A percentile compares a stretch with the other conserved stretches of the same genome.
Evolutionary conservation across 139 green algal genomes (phyloP).

Genomic region (Astrephomene gubernaculifera): DNA sequence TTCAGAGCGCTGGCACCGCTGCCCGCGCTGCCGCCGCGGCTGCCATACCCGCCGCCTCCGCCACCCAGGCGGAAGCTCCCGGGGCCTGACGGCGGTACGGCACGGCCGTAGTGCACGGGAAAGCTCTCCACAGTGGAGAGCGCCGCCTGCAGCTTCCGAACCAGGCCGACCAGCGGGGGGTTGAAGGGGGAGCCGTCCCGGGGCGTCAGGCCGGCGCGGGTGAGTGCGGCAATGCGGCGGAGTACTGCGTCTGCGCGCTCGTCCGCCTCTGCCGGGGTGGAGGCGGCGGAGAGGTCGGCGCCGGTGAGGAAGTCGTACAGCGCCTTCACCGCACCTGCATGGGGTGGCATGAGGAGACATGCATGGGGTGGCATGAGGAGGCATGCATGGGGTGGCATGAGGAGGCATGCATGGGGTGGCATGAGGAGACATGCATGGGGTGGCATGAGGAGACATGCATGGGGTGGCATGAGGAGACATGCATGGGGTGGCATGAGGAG

Average conservation of each 20-base stretch:
- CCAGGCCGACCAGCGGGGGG: conserved; percentile 70
- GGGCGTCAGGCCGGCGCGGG: conserved; percentile 43
- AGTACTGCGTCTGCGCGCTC: conserved; percentile 11
- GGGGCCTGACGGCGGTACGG: neutral
- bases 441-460: no score
- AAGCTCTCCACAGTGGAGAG: conserved; percentile 85
- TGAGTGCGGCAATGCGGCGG: conserved; percentile 19
- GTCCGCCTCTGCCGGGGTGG: neutral
- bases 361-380: neutral
- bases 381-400: no score
- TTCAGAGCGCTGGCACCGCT: conserved; percentile 31
- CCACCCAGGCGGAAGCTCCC: conserved; percentile 16
- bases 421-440: no score
- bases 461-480: no score
- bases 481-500: no score
- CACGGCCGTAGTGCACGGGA: conserved; percentile 67
- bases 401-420: no score
- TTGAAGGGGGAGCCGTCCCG: conserved; percentile 35
- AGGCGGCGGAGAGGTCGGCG: conserved; percentile 35
- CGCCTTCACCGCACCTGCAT: conserved; percentile 56
- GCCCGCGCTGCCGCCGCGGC: conserved; percentile 35
- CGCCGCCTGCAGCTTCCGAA: conserved; percentile 84
- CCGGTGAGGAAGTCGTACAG: conserved; percentile 80
- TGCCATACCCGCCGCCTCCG: conserved; percentile 1
- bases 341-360: neutral